Evolutionary conservation across 1,139 yeast genomes (phyloP).

Genomic region (Candida freyschussii): DNA sequence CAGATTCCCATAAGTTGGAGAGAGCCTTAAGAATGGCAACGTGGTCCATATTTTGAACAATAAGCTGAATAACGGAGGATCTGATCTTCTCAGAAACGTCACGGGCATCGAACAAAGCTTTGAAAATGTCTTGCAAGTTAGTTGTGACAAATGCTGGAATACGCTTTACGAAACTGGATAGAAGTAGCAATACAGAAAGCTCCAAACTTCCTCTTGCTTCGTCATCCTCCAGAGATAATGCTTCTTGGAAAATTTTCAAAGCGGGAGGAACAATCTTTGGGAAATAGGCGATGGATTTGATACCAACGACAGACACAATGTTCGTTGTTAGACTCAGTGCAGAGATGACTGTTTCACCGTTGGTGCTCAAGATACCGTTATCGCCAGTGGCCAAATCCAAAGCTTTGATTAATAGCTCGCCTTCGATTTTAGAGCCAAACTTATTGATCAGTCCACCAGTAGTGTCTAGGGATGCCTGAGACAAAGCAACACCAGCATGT

Average conservation of each 20-base stretch:
- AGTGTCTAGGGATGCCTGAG: constrained; percentile 69
- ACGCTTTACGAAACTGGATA: constrained; percentile 72
- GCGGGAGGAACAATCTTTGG: constrained; percentile 80
- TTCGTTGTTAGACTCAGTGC: constrained; percentile 71
- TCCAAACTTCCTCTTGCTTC: constrained; percentile 40
- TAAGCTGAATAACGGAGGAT: constrained; percentile 56
- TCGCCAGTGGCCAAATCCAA: constrained; percentile 51
- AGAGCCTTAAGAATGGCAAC: constrained; percentile 58
- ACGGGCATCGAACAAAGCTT: constrained; percentile 52
- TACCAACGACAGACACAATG: constrained; percentile 70
- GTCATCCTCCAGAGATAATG: constrained; percentile 30
- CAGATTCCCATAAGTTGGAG: constrained; percentile 60
- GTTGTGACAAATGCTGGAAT: constrained; percentile 84
- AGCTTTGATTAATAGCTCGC: constrained; percentile 43
- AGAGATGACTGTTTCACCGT: constrained; percentile 63
- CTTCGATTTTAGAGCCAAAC: constrained; percentile 50
- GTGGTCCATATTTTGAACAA: constrained; percentile 66
- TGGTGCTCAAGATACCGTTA: constrained; percentile 46
- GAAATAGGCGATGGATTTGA: constrained; percentile 78
- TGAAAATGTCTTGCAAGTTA: constrained; percentile 56
- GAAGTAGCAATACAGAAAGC: constrained; percentile 62
- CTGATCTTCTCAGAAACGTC: constrained; percentile 57
- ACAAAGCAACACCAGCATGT: constrained; percentile 42
- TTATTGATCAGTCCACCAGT: constrained; percentile 58
- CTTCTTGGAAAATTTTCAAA: constrained; percentile 49